Evolutionary conservation across 495 filamentous ascomycete genomes (phyloP).

Genomic region (Daldinia decipiens): DNA sequence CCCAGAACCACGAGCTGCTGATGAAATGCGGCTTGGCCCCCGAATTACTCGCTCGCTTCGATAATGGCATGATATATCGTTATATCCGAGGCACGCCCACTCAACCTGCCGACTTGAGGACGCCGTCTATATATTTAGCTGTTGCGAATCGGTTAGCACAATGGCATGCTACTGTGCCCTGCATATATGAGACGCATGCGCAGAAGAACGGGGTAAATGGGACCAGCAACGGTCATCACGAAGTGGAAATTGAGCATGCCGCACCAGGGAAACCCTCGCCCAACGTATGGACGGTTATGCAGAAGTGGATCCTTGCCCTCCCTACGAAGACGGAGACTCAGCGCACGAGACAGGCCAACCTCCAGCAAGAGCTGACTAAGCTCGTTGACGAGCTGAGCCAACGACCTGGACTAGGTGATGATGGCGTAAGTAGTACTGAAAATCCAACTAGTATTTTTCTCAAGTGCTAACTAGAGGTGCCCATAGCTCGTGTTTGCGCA

Average conservation of each 20-base stretch:
- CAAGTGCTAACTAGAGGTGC: conserved; percentile 37
- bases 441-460: background rate
- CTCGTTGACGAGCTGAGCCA: conserved; percentile 76
- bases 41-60: conserved; percentile 87
- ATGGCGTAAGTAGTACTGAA: conserved; percentile 67
- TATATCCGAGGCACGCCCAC: conserved; percentile 86
- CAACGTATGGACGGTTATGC: conserved; percentile 92
- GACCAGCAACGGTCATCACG: conserved; percentile 38
- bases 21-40: conserved; percentile 85
- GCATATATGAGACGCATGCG: conserved; percentile 54
- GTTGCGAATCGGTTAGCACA: conserved; percentile 85
- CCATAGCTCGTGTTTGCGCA: conserved; percentile 87
- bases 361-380: conserved; percentile 79
- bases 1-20: conserved; percentile 71
- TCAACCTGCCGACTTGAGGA: conserved; percentile 79
- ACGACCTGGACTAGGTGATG: conserved; percentile 74
- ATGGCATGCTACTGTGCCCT: conserved; percentile 90
- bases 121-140: conserved; percentile 76
- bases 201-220: conserved; percentile 26
- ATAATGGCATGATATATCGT: conserved; percentile 94
- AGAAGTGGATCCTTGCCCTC: conserved; percentile 92
- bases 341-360: conserved; percentile 66
- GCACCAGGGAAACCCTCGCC: conserved; percentile 72
- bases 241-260: conserved; percentile 63
- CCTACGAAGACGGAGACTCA: conserved; percentile 76